A percentile compares a stretch with the other conserved stretches of the same genome.
These are phyloP conservation scores for Lactarius quietus DNA, from an alignment of 768 basidiomycete species.

Conservation along the genomic window DNA sequence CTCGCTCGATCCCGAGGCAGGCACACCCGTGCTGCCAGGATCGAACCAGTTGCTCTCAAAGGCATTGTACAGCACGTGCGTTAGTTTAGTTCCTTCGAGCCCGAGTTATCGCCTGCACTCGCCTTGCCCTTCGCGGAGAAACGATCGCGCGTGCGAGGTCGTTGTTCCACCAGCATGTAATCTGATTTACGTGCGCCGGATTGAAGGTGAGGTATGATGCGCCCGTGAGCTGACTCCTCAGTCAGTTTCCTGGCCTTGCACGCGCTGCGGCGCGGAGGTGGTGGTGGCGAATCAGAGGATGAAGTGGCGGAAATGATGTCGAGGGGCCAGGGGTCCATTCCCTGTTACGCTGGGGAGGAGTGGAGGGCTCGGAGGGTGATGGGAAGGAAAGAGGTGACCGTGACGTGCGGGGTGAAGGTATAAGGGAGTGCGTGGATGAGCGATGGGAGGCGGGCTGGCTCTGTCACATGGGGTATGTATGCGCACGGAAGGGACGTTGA, in stretches of 20 bases:
- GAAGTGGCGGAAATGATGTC: too few relatives aligned
- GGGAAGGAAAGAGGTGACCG: neutral
- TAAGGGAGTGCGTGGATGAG: neutral
- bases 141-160: neutral
- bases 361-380: too few relatives aligned
- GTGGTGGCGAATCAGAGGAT: too few relatives aligned
- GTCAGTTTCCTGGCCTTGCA: constrained; percentile 1
- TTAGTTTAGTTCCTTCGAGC: neutral
- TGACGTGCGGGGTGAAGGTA: neutral
- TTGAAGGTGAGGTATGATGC: constrained; percentile 1
- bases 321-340: too few relatives aligned
- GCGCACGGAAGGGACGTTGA: too few relatives aligned
- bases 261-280: neutral
- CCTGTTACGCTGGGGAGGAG: too few relatives aligned
- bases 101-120: constrained; percentile 1
- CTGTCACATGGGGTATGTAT: too few relatives aligned
- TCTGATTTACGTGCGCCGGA: neutral
- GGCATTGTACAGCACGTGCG: constrained; percentile 7
- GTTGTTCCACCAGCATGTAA: neutral
- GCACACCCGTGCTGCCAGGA: too few relatives aligned
- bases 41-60: neutral
- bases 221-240: constrained; percentile 1
- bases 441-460: neutral
- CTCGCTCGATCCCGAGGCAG: neutral
- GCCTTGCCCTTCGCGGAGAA: neutral